phyloP scores from a whole-genome alignment of 2,329 filamentous ascomycete genomes.

The Microcyclospora pomicola region DNA sequence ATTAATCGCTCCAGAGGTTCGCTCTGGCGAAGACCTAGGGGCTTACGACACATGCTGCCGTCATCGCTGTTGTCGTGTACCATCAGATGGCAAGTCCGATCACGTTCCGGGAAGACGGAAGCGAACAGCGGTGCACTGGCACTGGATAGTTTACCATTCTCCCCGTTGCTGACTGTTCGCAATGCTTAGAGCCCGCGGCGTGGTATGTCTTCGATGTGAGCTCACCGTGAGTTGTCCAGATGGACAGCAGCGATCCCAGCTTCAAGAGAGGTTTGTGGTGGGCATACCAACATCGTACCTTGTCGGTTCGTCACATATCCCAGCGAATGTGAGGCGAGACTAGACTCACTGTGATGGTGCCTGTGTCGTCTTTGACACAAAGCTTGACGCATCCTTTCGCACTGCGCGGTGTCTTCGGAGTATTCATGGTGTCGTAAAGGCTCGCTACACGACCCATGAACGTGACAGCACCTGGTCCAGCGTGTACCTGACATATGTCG shows the following conservation, averaged over 20 bases:
- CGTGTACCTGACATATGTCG: slow-evolving; percentile 34
- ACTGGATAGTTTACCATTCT: slow-evolving; percentile 27
- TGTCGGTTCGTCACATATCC: not conserved
- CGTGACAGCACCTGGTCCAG: slow-evolving; percentile 37
- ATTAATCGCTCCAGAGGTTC: slow-evolving; percentile 36
- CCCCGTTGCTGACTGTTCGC: slow-evolving; percentile 30
- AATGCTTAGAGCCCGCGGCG: slow-evolving; percentile 1
- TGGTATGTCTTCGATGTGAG: not conserved
- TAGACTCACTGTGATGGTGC: slow-evolving; percentile 36
- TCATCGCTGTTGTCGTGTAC: slow-evolving; percentile 37
- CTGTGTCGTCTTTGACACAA: slow-evolving; percentile 43
- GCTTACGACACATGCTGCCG: slow-evolving; percentile 31
- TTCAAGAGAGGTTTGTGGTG: slow-evolving; percentile 28
- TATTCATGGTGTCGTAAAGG: slow-evolving; percentile 32
- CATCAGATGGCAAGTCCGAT: slow-evolving; percentile 40
- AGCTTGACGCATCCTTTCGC: slow-evolving; percentile 41
- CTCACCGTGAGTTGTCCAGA: slow-evolving; percentile 41
- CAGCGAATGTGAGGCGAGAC: not conserved
- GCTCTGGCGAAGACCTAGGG: slow-evolving; percentile 29
- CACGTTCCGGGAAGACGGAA: slow-evolving; percentile 45
- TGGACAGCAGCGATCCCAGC: slow-evolving; percentile 40
- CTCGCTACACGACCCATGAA: slow-evolving; percentile 46
- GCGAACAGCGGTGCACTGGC: slow-evolving; percentile 37
- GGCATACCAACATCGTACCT: slow-evolving; percentile 41
- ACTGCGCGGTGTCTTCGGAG: slow-evolving; percentile 29